Percentiles rank a stretch among this genome's conserved stretches.
These are phyloP conservation scores for Leptographium procerum DNA, from an alignment of 2,329 filamentous ascomycete species.

Conservation along the genomic window DNA sequence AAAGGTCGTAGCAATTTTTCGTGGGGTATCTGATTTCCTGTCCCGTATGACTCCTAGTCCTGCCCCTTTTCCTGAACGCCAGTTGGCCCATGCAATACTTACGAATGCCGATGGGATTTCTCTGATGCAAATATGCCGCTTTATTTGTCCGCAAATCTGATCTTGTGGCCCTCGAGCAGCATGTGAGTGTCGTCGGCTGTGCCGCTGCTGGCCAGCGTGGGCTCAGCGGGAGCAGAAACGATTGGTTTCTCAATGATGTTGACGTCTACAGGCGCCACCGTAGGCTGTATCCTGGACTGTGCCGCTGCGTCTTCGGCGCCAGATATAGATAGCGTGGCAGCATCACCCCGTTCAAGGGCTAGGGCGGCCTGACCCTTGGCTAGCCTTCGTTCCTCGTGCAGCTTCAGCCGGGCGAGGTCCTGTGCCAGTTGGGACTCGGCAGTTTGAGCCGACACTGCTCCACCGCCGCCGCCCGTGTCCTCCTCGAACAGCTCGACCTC, in stretches of 20 bases:
- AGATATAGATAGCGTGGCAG: slow-evolving; percentile 32
- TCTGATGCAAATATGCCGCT: too few relatives aligned
- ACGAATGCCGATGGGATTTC: not conserved
- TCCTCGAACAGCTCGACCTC: slow-evolving; percentile 58
- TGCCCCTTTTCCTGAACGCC: not conserved
- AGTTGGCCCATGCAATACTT: not conserved
- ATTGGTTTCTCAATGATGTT: slow-evolving; percentile 41
- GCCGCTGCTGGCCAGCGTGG: slow-evolving; percentile 19
- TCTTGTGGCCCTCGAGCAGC: slow-evolving; percentile 39
- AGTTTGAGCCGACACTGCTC: not conserved
- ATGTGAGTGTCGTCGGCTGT: slow-evolving; percentile 30
- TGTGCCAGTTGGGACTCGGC: slow-evolving; percentile 17
- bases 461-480: slow-evolving; percentile 30
- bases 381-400: slow-evolving; percentile 31
- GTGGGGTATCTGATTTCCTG: not conserved
- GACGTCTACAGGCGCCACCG: slow-evolving; percentile 30
- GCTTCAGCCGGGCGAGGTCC: slow-evolving; percentile 29
- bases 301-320: slow-evolving; percentile 33
- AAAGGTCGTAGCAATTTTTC: slow-evolving; percentile 13
- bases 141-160: not conserved
- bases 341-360: slow-evolving; percentile 37
- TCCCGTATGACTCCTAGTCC: not conserved
- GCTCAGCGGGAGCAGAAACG: slow-evolving; percentile 25
- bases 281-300: slow-evolving; percentile 19
- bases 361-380: slow-evolving; percentile 30